Base-by-base conservation (phyloP, 352 stramenopile species). In the Saprolegnia parasitica region DNA sequence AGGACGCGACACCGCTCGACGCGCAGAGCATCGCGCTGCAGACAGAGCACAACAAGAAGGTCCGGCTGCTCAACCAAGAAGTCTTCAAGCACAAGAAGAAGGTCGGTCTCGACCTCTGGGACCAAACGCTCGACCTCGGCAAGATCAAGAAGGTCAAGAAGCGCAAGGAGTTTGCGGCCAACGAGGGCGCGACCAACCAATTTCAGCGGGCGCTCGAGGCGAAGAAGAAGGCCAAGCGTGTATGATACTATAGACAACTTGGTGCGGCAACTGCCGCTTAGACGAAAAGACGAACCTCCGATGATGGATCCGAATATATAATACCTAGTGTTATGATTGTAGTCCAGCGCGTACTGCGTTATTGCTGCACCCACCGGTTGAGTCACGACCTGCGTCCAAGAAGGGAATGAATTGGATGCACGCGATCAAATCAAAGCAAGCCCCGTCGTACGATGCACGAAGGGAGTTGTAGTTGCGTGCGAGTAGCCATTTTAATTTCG, bases 71-170 rank as follows among this genome's bases (percentile, higher is more conserved):
- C 16, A 91, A 91, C 72, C 78, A 84, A 40, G 83, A 92, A 63
- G 80, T 92, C 63, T 90, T 79, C 77, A 80, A 88, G 55, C 77
- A 84, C 57, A 85, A 85, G 46, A 87, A 87, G 37, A 77, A 78
- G 5, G 77, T 77, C 20, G 82, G 82, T 18, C 84, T 87, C 56
- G 86, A 89, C 73, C 84, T 80, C 37, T 94, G 86, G 86, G 80
- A 94, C 65, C 83, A 89, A 46, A 81, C 80, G 21, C 76, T 94
- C 1, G 86, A 94, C 66, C 58, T 65, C 10, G 86, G 86, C 42
- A 89, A 94, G 60, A 61, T 86, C 10, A 92, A 92, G 67, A 94
- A 92, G 75, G 72, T 92, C 58, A 90, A 90, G 75, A 90, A 91
- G 72, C 81, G 83, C 61, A 92, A 90, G 58, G 83, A 88, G 56